Base-by-base conservation (phyloP, 768 basidiomycete genomes). In the Amanita rimosa region DNA sequence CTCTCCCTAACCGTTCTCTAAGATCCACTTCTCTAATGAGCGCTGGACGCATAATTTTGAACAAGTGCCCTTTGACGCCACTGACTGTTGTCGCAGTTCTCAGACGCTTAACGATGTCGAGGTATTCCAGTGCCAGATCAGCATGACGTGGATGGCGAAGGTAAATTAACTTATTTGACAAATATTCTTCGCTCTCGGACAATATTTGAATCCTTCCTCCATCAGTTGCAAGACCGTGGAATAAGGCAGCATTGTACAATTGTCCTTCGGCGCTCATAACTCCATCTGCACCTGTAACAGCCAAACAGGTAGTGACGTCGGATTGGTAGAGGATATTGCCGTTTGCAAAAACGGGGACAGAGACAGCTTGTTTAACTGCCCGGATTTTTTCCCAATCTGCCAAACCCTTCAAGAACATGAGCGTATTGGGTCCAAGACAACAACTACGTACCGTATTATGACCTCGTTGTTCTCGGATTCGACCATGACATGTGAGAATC, bases 231-330 rank as follows among this genome's bases (percentile, higher is more conserved):
- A 66, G 60, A 31, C 58, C 67, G 11, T 65, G 64, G 56, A 89
- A 97, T 10, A 97, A 60, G 0, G 91, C 81, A 0, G 89, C 85
- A 58, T 99, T 97, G 62, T 96, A 96, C 0, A 99, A 70, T 53
- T 94, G 83, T 0, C 90, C 94, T 67, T 96, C 96, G 1, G 94
- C 96, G 37, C 81, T 83, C 93, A 97, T 96, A 50, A 98, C 82
- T 0, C 81, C 95, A 58, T 96, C 92, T 5, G 81, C 85, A 11
- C 92, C 90, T 0, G 96, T 99, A 43, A 78, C 76, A 19, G 76
- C 74, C 27, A 99, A 67, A 62, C 93, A 97, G 9, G 70, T 67
- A 44, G 74, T 72, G 41, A 97, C 77, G 63, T 98, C 94, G n/a
- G 79, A 73, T 38, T 84, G 76, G 62, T 83, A 90, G 10, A 97